A percentile compares a stretch with the other conserved stretches of the same genome.
Evolutionary conservation across 257 asterid genomes (phyloP).

Genomic region (Fraxinus anomala): DNA sequence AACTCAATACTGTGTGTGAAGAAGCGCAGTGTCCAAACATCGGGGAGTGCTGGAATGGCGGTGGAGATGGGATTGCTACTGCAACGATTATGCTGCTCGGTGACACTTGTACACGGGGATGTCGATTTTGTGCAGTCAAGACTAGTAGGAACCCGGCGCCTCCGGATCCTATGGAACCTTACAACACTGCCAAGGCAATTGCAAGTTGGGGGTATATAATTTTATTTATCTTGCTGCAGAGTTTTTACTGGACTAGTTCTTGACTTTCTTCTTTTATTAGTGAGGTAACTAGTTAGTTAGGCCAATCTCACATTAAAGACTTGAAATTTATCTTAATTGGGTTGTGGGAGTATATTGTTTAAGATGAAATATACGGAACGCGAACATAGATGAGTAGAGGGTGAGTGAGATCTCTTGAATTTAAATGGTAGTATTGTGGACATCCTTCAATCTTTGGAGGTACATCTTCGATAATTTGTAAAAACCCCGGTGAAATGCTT

Average conservation of each 20-base stretch:
- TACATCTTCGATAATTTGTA: background rate
- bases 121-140: constrained; percentile 96
- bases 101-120: constrained; percentile 94
- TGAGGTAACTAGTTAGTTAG: background rate
- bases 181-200: constrained; percentile 84
- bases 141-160: constrained; percentile 91
- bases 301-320: background rate
- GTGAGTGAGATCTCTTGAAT: background rate
- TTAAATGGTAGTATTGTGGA: background rate
- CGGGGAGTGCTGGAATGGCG: constrained; percentile 99
- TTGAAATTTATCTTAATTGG: constrained; percentile 13
- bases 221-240: background rate
- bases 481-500: background rate
- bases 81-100: constrained; percentile 97
- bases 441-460: background rate
- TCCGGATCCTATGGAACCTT: constrained; percentile 97
- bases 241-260: background rate
- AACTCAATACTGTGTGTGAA: constrained; percentile 87
- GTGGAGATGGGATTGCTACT: constrained; percentile 92
- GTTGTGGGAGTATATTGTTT: background rate
- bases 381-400: constrained; percentile 1
- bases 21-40: constrained; percentile 99
- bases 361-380: background rate
- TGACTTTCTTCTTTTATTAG: background rate
- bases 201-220: constrained; percentile 87